These are phyloP conservation scores for Aspergillus cristatus DNA, from an alignment of 495 filamentous ascomycete genomes.

Conservation along the genomic window DNA sequence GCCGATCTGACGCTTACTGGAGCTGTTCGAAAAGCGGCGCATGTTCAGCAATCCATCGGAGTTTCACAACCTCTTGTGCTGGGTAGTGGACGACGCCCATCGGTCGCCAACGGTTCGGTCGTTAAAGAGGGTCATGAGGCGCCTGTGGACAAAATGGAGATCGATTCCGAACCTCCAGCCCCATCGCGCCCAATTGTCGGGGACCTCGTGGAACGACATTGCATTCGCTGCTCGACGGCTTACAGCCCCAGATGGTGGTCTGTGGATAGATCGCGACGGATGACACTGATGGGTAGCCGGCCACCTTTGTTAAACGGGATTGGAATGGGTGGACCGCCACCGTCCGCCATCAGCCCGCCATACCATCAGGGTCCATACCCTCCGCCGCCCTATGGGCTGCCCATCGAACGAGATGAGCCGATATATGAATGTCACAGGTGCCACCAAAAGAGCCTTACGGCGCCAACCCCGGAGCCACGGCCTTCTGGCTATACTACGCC, in stretches of 20 bases:
- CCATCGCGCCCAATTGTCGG: conserved; percentile 8
- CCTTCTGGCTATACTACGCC: conserved; percentile 23
- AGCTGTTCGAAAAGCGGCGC: conserved; percentile 78
- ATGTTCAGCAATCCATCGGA: conserved; percentile 45
- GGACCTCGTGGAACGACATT: conserved; percentile 20
- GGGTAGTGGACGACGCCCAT: conserved; percentile 25
- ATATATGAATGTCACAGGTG: conserved; percentile 45
- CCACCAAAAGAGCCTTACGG: conserved; percentile 32
- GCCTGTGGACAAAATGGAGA: conserved; percentile 24
- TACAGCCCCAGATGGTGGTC: conserved; percentile 40
- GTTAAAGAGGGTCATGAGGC: conserved; percentile 23
- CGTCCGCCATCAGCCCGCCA: conserved; percentile 17
- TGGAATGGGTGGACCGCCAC: conserved; percentile 12
- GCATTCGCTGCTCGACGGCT: conserved; percentile 28
- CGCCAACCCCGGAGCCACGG: conserved; percentile 28
- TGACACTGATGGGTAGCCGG: conserved; percentile 10
- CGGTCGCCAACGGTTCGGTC: conserved; percentile 23
- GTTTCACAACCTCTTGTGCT: conserved; percentile 18
- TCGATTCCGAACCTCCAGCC: conserved; percentile 23
- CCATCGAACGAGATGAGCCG: conserved; percentile 6
- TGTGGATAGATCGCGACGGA: conserved; percentile 16
- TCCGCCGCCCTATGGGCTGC: conserved; percentile 2
- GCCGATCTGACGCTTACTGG: conserved; percentile 84
- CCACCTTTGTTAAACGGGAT: conserved; percentile 26
- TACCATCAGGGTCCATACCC: conserved; percentile 17